Evolutionary conservation across 164 flowering plant species (phyloP), one percentile per base, ranked within the genome.

Genomic region (Paratinospora sagittata): DNA sequence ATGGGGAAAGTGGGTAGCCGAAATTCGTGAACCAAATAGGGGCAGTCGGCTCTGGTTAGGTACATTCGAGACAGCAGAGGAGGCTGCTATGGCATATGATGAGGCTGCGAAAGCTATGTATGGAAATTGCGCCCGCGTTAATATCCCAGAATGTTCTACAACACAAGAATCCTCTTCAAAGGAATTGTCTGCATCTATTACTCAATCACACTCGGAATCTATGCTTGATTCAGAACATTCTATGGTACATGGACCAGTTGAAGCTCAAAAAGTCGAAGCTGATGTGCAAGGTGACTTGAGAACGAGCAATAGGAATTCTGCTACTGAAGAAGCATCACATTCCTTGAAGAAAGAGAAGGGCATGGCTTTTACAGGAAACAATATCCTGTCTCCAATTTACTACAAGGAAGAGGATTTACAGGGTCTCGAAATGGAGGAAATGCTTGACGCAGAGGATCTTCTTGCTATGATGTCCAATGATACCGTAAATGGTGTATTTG

Each of bases 71-170:
- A 82, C 82, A 47, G 87, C 89, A 0, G 2, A 63, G 0, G 85
- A 85, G 30, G 90, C 92, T 60, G 90, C 92, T 8, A 49, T 47
- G 17, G 90, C 88, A 0, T 88, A 88, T 7, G 91, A 88, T 63
- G 82, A 83, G n/a, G 91, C 91, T 66, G 89, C 91, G 0, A 74
- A 69, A 55, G 78, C 84, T 0, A 82, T 88, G 88, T 86, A 88
- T 49, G 88, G 89, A 9, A 45, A 78, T 1, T 26, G 26, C 26
- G 91, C 91, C 1, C 77, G 83, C 10, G 77, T 88, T 3, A 88
- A 88, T 61, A 49, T 83, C 23, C 87, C 87, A 0, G 66, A 68
- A 12, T 8, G 10, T 19, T 23, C 27, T 41, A 24, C 68, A 79
- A 3, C 63, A 73, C 41, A 57, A 67, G 9, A 30, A 4, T 39